Base-by-base conservation (phyloP, 2,329 filamentous ascomycete species). In the Fusarium nodosum region DNA sequence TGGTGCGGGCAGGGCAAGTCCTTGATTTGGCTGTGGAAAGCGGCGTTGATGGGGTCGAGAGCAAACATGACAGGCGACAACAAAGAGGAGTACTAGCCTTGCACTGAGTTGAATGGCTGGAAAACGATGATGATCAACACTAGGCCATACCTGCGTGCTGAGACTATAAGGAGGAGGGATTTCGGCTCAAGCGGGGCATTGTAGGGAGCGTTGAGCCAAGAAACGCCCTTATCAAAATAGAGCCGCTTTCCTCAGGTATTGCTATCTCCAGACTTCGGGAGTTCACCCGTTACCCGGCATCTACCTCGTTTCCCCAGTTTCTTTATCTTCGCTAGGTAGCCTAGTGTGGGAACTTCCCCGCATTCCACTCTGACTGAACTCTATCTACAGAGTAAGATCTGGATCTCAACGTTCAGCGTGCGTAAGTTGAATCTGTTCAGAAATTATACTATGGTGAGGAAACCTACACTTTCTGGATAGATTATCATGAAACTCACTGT, bases 371-470 rank as follows among this genome's bases (percentile, higher is more conserved):
- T 36, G 16, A 36, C 34, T n/a, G 16, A 36, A 11, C 16, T 36
- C 16, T 36, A 34, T 9, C 15, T 34, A 34, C 7, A 34, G 15
- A 7, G 31, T 18, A 9, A 18, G 34, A 36, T n/a, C 16, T 0
- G 9, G 16, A 31, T 31, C 30, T 31, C 30, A 31, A 31, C 30
- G 30, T 12, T 11, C 30, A 12, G 12, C 30, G 30, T n/a, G 34
- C 16, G 8, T 18, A n/a, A 36, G 34, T 36, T 18, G 5, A 18
- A 0, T 36, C 0, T 2, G 16, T 36, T 9, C 9, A 18, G 16
- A 9, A 9, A 9, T n/a, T 36, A 6, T n/a, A 18, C 7, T 18
- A 18, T 1, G 5, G 9, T 10, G 34, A 0, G 8, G 5, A 18
- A 36, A 36, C 4, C 9, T 11, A n/a, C 9, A 36, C 16, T 36